Percentiles rank a stretch among this genome's conserved stretches.
These are phyloP conservation scores for Xerocomus minutiporus DNA, from an alignment of 1,284 basidiomycete species.

Conservation along the genomic window DNA sequence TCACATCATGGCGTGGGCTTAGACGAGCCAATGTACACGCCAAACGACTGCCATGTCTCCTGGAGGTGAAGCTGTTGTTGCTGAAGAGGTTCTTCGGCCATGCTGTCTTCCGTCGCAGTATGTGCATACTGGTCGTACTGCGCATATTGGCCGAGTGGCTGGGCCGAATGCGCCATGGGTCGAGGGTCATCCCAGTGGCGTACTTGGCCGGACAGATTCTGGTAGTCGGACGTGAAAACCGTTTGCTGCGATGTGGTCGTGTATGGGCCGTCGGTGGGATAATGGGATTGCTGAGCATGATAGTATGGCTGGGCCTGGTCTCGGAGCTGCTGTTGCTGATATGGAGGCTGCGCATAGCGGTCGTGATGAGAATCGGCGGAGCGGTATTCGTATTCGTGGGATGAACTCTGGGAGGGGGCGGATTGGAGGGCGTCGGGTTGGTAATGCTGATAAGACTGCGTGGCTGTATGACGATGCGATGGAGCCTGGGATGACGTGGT, in stretches of 20 bases:
- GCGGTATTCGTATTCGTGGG: conserved; percentile 23
- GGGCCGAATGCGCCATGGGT: background rate
- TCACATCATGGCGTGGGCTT: conserved; percentile 4
- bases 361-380: conserved; percentile 8
- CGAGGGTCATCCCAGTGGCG: conserved; percentile 14
- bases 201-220: conserved; percentile 3
- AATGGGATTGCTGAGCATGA: conserved; percentile 22
- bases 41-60: conserved; percentile 57
- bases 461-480: conserved; percentile 2
- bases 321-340: conserved; percentile 9
- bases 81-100: conserved; percentile 8
- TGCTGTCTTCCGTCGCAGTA: background rate
- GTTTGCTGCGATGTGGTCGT: conserved; percentile 5
- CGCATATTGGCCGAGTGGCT: background rate
- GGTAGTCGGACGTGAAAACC: conserved; percentile 5
- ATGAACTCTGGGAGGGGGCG: conserved; percentile 17
- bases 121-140: conserved; percentile 7
- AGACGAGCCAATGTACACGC: conserved; percentile 43
- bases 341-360: conserved; percentile 10
- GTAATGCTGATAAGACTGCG: conserved; percentile 7
- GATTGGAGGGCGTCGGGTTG: conserved; percentile 15
- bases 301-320: conserved; percentile 13
- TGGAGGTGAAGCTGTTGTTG: conserved; percentile 45
- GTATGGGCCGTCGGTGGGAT: conserved; percentile 38
- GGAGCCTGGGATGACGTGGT: conserved; percentile 4